These are phyloP conservation scores for Pseudisothecium myosuroides DNA, from an alignment of 225 moss, liverwort and hornwort species.

Conservation along the genomic window DNA sequence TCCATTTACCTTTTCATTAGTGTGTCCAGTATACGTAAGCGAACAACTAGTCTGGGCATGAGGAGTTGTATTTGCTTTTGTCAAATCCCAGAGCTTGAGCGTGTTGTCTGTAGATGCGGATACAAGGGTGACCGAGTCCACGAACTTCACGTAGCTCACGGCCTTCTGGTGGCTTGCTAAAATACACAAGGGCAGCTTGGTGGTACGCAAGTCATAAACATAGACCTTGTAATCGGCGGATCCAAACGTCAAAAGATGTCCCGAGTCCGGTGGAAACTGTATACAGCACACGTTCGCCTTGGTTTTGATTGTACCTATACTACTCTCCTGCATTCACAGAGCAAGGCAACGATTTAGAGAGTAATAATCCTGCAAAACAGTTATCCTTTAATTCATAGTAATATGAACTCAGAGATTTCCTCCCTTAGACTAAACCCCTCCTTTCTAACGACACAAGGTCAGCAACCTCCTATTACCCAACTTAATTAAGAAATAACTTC, in stretches of 20 bases:
- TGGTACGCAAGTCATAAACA: constrained; percentile 86
- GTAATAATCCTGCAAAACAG: background rate
- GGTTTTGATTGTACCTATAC: constrained; percentile 83
- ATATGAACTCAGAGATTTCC: background rate
- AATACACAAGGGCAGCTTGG: constrained; percentile 69
- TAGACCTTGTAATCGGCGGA: constrained; percentile 92
- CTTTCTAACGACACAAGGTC: background rate
- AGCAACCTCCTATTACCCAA: background rate
- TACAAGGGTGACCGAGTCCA: constrained; percentile 79
- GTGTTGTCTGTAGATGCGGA: constrained; percentile 98
- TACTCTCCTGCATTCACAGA: constrained; percentile 55
- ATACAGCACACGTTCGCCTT: constrained; percentile 98
- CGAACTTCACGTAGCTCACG: constrained; percentile 95
- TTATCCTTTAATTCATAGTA: background rate
- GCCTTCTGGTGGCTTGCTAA: constrained; percentile 87
- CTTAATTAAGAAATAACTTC: too few relatives aligned
- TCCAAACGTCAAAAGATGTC: constrained; percentile 83
- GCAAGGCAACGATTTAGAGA: background rate
- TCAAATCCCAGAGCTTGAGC: constrained; percentile 92
- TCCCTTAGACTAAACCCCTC: background rate
- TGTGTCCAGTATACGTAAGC: constrained; percentile 85
- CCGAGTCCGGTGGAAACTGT: constrained; percentile 90
- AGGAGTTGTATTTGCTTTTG: constrained; percentile 50
- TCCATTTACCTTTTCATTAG: constrained; percentile 72
- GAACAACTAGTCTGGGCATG: constrained; percentile 49